These are phyloP conservation scores for Meira miltonrushii DNA, from an alignment of 1,284 basidiomycete species.

Conservation along the genomic window DNA sequence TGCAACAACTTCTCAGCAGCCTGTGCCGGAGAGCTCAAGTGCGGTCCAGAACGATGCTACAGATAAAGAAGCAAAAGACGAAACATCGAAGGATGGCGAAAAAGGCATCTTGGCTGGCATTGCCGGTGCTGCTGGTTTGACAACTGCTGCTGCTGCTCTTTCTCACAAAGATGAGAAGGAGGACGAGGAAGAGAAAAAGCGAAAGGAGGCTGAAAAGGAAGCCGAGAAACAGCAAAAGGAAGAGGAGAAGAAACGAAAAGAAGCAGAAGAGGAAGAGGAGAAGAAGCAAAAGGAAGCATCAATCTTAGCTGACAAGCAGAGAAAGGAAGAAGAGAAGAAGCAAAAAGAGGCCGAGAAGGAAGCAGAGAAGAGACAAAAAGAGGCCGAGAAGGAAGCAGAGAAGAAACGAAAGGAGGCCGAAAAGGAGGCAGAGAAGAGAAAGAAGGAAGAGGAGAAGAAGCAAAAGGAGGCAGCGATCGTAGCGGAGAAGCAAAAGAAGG, in stretches of 20 bases:
- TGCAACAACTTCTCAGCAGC: no score
- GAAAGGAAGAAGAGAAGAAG: conserved; percentile 3
- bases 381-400: conserved; percentile 10
- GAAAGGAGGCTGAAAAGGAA: conserved; percentile 37
- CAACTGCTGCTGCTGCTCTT: conserved; percentile 1
- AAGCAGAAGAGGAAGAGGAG: conserved; percentile 20
- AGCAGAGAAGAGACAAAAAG: conserved; percentile 1
- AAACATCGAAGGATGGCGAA: no score
- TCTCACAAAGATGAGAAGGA: conserved; percentile 7
- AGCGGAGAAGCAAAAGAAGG: conserved; percentile 4
- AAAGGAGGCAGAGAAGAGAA: neutral
- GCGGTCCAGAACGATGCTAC: no score
- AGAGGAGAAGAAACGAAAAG: conserved; percentile 13
- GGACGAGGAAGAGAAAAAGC: conserved; percentile 35
- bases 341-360: conserved; percentile 1
- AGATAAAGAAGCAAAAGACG: no score
- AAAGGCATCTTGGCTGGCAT: neutral
- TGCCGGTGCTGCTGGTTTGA: neutral
- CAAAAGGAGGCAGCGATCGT: conserved; percentile 1
- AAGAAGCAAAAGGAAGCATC: conserved; percentile 13
- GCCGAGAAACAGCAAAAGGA: conserved; percentile 2
- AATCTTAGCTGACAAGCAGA: conserved; percentile 25
- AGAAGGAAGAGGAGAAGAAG: conserved; percentile 10
- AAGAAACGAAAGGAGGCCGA: conserved; percentile 3
- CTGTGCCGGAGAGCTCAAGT: no score